phyloP scores from a whole-genome alignment of 345 rosid genomes.

The Lenwebbia sp. region DNA sequence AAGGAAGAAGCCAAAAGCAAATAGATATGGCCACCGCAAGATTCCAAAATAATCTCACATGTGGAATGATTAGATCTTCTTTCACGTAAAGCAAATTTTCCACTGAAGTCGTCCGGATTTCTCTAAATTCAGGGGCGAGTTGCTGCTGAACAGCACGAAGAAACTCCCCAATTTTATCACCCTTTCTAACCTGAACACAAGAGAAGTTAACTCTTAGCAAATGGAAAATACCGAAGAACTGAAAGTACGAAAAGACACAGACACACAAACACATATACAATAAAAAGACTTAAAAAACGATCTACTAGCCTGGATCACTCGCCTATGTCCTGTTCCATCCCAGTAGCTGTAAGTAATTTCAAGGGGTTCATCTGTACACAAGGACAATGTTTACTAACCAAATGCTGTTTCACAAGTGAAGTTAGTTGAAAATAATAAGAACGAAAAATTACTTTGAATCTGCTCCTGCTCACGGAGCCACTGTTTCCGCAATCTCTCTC shows the following conservation, averaged over 20 bases:
- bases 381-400: neutral
- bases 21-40: neutral
- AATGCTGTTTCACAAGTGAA: neutral
- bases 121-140: conserved; percentile 98
- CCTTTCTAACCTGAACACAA: conserved; percentile 59
- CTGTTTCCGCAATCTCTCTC: conserved; percentile 84
- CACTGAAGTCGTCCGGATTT: conserved; percentile 84
- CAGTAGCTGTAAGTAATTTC: conserved; percentile 97
- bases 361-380: conserved; percentile 71
- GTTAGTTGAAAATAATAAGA: neutral
- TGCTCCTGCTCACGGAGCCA: conserved; percentile 88
- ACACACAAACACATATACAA: neutral
- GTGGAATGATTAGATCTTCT: conserved; percentile 97
- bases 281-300: neutral
- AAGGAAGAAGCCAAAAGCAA: neutral
- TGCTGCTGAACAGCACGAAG: conserved; percentile 91
- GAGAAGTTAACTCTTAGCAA: neutral
- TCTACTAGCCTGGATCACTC: conserved; percentile 68
- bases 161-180: conserved; percentile 84
- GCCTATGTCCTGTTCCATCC: conserved; percentile 98
- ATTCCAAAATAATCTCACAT: conserved; percentile 39
- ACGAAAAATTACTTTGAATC: conserved; percentile 50
- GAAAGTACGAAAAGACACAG: neutral
- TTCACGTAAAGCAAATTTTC: conserved; percentile 96
- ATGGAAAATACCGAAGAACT: neutral